Base-by-base conservation (phyloP, 2,329 filamentous ascomycete species). In the Penicillium digitatum region DNA sequence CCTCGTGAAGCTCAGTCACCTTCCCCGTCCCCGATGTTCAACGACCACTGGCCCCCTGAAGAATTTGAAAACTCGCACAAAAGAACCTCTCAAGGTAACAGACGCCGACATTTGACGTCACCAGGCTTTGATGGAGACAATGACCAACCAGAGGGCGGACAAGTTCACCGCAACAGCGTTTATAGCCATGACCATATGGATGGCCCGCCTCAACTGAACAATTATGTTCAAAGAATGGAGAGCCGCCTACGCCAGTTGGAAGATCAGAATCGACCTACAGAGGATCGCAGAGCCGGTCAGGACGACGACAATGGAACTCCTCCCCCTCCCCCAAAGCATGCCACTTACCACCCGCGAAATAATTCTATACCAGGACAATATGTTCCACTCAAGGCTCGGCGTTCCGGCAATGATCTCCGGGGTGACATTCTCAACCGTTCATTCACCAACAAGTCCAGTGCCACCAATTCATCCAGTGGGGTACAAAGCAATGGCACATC, bases 141-240 rank as follows among this genome's bases (percentile, higher is more conserved):
- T 51, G 74, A 77, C 42, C 72, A 74, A 32, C 72, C 88, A 60
- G 81, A 83, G 24, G 84, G 83, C 54, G 83, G 82, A 80, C 81
- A 62, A 78, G 79, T 40, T 73, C 79, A 58, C 83, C 76, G 69
- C 26, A 67, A 68, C 47, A 71, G 66, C 45, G 66, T 71, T 22
- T 71, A 71, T 46, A 62, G 64, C 1, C 66, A 70, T 48, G 70
- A 72, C 46, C 64, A 70, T n/a, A 54, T 78, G 7, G 79, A 83
- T 45, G 81, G 83, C 1, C 82, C 85, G 3, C 87, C 89, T 18
- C 85, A 92, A 64, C 78, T 96, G 11, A 88, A 85, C 68, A 92
- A 88, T 66, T 96, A 96, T 66, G 90, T 95, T 5, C 85, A 94
- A 66, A 84, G 91, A 46, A 96, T 97, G 91, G 93, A 97, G 70